phyloP scores from a whole-genome alignment of 2,329 filamentous ascomycete genomes.

The Monilinia aucupariae region DNA sequence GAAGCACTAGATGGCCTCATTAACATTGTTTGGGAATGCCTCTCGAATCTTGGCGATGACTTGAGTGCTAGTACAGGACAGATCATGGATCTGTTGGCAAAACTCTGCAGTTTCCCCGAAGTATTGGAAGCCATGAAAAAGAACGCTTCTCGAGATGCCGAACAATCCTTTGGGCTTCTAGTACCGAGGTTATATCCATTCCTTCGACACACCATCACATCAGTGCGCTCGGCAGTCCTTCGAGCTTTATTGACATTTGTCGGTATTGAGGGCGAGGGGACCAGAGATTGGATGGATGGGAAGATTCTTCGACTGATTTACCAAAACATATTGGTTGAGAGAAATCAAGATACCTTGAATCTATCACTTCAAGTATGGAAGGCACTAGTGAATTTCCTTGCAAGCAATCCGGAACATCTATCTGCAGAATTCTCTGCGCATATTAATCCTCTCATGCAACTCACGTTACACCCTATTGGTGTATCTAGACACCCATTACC shows the following conservation, averaged over 20 bases:
- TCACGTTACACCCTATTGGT: constrained; percentile 86
- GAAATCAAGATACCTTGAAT: constrained; percentile 75
- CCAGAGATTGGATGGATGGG: constrained; percentile 87
- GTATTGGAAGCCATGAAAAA: constrained; percentile 90
- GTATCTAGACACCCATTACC: constrained; percentile 85
- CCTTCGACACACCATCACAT: constrained; percentile 93
- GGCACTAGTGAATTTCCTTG: constrained; percentile 65
- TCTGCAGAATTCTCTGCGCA: constrained; percentile 69
- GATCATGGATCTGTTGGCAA: constrained; percentile 96
- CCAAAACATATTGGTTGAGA: constrained; percentile 91
- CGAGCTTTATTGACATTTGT: constrained; percentile 91
- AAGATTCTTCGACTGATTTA: constrained; percentile 84
- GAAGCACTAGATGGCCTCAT: constrained; percentile 74
- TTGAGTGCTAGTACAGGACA: constrained; percentile 94
- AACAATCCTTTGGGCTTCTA: constrained; percentile 84
- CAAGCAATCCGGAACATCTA: constrained; percentile 56
- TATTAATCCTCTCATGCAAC: constrained; percentile 72
- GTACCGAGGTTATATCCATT: constrained; percentile 95
- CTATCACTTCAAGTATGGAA: constrained; percentile 85
- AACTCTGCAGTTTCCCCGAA: constrained; percentile 88
- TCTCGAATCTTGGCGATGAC: constrained; percentile 95
- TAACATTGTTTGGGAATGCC: constrained; percentile 93
- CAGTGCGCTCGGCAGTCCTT: constrained; percentile 85
- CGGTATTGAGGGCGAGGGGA: constrained; percentile 71
- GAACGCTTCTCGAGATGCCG: constrained; percentile 75